Evolutionary conservation across 2,329 filamentous ascomycete species (phyloP), one percentile per base, ranked within the genome.

Genomic region (Diaporthe caulivora): DNA sequence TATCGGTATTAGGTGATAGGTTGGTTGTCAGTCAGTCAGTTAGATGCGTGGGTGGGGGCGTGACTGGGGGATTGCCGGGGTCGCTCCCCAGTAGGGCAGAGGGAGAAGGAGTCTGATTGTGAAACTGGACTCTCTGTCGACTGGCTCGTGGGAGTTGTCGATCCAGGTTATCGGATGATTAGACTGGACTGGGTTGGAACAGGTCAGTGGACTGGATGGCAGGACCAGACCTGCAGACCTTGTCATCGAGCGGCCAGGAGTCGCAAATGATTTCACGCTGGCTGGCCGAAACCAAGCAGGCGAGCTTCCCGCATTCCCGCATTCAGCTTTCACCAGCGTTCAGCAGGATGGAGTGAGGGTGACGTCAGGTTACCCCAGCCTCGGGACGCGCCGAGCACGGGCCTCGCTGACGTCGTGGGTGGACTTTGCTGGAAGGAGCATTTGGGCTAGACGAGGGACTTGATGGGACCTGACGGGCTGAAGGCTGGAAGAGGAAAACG

Each of bases 301-400:
- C 26, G 49, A 57, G 54, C 21, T 37, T 18, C 31, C 54, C 2
- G 34, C 34, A 40, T 2, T 40, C 37, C 34, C 34, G 9, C 34
- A 9, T 40, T 40, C 37, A 40, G 37, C 37, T 9, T 34, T 34
- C 34, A n/a, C n/a, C n/a, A n/a, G n/a, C 47, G 18, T 53, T 58
- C 21, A 40, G 21, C 18, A 2, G 55, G 55, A 21, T 3, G 18
- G n/a, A 17, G 60, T 40, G 62, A 67, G n/a, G 9, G 60, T 64
- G 62, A 67, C 62, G 62, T 67, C 62, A 67, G 29, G 62, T 11
- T 51, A 53, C 62, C 62, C 31, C 47, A 67, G 62, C 15, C 15
- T 67, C 62, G 62, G 62, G 47, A 40, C 24, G 31, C n/a, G 9
- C 62, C 62, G 47, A 67, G 62, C 47, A 67, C 44, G 62, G 47